Evolutionary conservation across 192 early-diverging fungal species (phyloP), one percentile per base, ranked within the genome.

Genomic region (Coemansia sp.): DNA sequence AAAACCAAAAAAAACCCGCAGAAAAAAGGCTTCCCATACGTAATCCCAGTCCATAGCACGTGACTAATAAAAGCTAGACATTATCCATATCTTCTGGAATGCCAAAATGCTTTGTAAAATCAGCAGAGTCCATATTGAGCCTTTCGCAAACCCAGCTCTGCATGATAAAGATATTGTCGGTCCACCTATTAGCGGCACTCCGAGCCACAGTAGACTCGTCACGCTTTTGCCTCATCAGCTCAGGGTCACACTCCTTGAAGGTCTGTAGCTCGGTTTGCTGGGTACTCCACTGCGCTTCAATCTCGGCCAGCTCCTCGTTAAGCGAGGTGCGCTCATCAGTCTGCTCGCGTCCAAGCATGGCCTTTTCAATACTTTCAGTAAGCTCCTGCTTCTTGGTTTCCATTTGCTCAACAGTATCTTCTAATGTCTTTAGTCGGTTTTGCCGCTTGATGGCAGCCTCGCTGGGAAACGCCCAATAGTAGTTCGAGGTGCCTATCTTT

Each of bases 401-500:
- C 46, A 87, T 41, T 72, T 78, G 78, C n/a, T 72, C 64, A 33
- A 90, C 57, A 41, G 89, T 88, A 1, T 79, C 71, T 63, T 82
- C 76, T 15, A 91, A 66, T 2, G 80, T 85, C 27, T 82, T 74
- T 9, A 90, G 68, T 34, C 85, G 87, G 54, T 78, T 74, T 42
- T 86, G 79, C 67, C 86, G 82, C 38, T 75, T 73, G 29, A 85
- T 66, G 1, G 83, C 83, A 61, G 89, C 87, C 16, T 90, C 87
- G 64, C 89, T 90, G 5, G 94, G 94, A 71, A 93, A 97, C n/a
- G 93, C 89, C 95, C 95, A 97, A 72, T 82, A 97, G 71, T 91
- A 97, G 71, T 97, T 97, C 22, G 93, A 94, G 16, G 90, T 90
- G 4, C 94, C 95, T 61, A 97, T 94, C 76, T 94, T 97, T 66